Base-by-base conservation (phyloP, 2,329 filamentous ascomycete species). In the Fusarium algeriense region DNA sequence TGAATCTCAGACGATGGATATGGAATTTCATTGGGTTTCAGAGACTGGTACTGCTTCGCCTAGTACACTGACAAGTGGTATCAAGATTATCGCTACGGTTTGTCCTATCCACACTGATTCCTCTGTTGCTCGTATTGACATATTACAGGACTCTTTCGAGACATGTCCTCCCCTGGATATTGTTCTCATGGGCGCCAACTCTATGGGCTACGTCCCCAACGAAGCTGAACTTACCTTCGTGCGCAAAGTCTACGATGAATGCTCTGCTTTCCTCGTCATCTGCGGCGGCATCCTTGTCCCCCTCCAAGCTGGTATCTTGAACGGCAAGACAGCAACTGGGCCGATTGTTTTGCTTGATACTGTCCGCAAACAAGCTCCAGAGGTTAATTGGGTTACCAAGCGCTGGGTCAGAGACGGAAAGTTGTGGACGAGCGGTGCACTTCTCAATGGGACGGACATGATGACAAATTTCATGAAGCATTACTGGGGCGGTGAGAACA, bases 161-260 rank as follows among this genome's bases (percentile, higher is more conserved):
- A 77, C 76, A 2, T 83, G 82, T 46, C 82, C 82, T 0, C 68
- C 76, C 1, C 76, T 85, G 10, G 83, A 85, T 63, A 79, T 84
- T 52, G 79, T 80, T 20, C 76, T 84, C 45, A 80, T 84, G 59
- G 82, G 83, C 1, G 83, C 83, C 9, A 73, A 79, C 37, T 40
- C 74, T 15, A 7, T 65, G 2, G 50, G 41, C 5, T 80, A 84
- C 56, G 61, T 67, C 7, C 71, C 75, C 6, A 81, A 52, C n/a
- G 74, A 78, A 13, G 64, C 70, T 8, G 83, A 84, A 57, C 64
- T 81, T 4, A 74, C 71, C 11, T 84, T 79, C 67, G 67, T 83
- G 41, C 80, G 79, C 50, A 80, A 82, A 63, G 61, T 73, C 12
- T 80, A 78, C 69, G 73, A 77, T 1, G 64, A 77, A 11, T 82